Evolutionary conservation across 257 asterid species (phyloP).

Genomic region (Solanum pinnatisectum): DNA sequence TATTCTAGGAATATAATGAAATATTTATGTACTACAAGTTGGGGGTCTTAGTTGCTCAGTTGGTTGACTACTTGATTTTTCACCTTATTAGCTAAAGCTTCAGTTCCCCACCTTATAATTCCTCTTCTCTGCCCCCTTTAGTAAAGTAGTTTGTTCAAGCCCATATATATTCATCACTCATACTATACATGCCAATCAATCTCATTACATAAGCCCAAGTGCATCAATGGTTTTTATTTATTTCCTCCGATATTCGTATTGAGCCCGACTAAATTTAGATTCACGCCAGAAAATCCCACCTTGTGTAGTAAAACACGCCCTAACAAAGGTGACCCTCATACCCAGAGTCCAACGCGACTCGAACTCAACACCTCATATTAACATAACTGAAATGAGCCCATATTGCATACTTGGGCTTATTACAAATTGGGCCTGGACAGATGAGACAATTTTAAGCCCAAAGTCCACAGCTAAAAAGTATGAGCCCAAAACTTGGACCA

Average conservation of each 20-base stretch:
- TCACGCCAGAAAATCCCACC: neutral
- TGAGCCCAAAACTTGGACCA: neutral
- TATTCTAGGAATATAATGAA: neutral
- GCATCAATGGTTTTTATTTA: neutral
- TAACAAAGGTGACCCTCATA: too few species aligned
- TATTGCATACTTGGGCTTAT: neutral
- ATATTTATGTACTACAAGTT: neutral
- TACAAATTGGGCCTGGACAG: neutral
- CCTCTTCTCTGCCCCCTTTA: neutral
- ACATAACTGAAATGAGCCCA: neutral
- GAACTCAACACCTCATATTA: neutral
- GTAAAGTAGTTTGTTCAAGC: neutral
- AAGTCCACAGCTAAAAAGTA: neutral
- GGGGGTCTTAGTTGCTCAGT: too few species aligned
- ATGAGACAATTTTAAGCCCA: neutral
- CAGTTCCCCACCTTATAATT: neutral
- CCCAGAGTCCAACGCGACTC: rapidly evolving
- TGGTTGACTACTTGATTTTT: neutral
- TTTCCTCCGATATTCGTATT: neutral
- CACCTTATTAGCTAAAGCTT: neutral
- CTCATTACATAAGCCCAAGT: neutral
- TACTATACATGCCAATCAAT: neutral
- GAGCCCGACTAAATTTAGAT: neutral
- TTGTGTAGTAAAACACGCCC: neutral
- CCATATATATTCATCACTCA: neutral